Conservation (phyloP, 1,139 yeast species). For the Yamadazyma sp. region DNA sequence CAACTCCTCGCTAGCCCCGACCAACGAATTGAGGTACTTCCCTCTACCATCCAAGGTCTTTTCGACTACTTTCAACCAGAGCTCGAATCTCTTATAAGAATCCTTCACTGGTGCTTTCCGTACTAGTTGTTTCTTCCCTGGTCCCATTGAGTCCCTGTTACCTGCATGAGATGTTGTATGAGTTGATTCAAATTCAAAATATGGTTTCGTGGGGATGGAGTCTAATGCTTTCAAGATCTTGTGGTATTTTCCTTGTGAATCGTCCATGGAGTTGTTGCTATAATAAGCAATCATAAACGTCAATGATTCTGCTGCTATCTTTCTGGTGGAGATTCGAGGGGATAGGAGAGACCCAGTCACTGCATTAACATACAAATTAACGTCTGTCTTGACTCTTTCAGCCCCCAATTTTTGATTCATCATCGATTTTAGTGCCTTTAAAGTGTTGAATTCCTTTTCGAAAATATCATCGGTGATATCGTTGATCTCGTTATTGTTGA, state of each 20-base stretch:
- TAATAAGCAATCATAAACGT: constrained; percentile 50
- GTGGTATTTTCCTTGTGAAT: constrained; percentile 51
- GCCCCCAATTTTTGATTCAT: constrained; percentile 50
- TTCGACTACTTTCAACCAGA: constrained; percentile 79
- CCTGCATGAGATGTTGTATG: constrained; percentile 5
- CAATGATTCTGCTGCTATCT: constrained; percentile 75
- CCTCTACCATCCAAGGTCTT: constrained; percentile 86
- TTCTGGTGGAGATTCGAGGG: constrained; percentile 72
- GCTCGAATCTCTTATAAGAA: constrained; percentile 63
- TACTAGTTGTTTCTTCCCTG: constrained; percentile 28
- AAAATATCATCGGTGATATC: constrained; percentile 47
- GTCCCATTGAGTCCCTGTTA: constrained; percentile 6
- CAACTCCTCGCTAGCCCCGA: constrained; percentile 91
- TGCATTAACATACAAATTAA: constrained; percentile 41
- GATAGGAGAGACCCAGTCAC: constrained; percentile 48
- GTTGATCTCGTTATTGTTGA: constrained; percentile 30
- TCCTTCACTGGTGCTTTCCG: constrained; percentile 42
- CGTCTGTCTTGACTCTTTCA: constrained; percentile 42
- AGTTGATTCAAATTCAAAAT: constrained; percentile 46
- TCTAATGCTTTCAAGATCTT: constrained; percentile 67
- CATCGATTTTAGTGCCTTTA: constrained; percentile 48
- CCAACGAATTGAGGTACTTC: constrained; percentile 76
- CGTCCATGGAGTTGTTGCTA: constrained; percentile 27
- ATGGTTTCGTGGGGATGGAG: constrained; percentile 56
- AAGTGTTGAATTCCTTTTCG: constrained; percentile 48